Percentiles rank a stretch among this genome's conserved stretches.
These are phyloP conservation scores for Musa balbisiana DNA, from an alignment of 202 grass and related monocot genomes.

Conservation along the genomic window DNA sequence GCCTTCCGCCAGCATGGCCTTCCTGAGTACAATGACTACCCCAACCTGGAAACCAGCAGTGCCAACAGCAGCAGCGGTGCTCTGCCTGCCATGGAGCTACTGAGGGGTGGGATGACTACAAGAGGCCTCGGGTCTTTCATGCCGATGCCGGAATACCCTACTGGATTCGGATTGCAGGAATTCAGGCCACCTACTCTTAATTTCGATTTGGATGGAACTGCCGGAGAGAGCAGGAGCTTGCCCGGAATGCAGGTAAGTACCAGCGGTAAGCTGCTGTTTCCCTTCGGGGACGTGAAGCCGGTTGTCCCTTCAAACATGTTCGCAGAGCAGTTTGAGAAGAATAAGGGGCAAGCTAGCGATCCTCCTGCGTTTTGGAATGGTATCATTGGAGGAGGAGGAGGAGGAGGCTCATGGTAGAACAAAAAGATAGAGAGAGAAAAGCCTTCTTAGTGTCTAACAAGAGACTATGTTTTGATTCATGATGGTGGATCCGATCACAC, in stretches of 20 bases:
- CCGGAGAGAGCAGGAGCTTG: slow-evolving; percentile 3
- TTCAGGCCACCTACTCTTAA: background rate
- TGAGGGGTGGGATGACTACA: background rate
- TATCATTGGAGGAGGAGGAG: slow-evolving; percentile 24
- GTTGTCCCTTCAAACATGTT: background rate
- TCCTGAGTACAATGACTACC: background rate
- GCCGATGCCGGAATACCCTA: slow-evolving; percentile 10
- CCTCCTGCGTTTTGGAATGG: slow-evolving; percentile 44
- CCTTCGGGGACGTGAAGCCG: slow-evolving; percentile 75
- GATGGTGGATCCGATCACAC: too few species aligned
- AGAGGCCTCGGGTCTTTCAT: background rate
- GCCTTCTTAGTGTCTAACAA: background rate
- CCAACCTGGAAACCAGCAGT: slow-evolving; percentile 30
- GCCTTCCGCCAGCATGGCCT: background rate
- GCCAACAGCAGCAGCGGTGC: background rate
- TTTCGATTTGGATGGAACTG: background rate
- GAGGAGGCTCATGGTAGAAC: slow-evolving; percentile 33
- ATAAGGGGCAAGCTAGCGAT: slow-evolving; percentile 32
- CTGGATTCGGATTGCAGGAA: background rate
- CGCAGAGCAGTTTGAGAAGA: slow-evolving; percentile 12
- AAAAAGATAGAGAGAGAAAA: background rate
- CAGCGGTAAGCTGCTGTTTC: slow-evolving; percentile 45
- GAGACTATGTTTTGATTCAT: background rate
- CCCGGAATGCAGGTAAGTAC: background rate
- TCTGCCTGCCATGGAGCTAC: slow-evolving; percentile 4